Evolutionary conservation across 139 green algal species (phyloP), one percentile per base, ranked within the genome.

Genomic region (Parachlorella kessleri): DNA sequence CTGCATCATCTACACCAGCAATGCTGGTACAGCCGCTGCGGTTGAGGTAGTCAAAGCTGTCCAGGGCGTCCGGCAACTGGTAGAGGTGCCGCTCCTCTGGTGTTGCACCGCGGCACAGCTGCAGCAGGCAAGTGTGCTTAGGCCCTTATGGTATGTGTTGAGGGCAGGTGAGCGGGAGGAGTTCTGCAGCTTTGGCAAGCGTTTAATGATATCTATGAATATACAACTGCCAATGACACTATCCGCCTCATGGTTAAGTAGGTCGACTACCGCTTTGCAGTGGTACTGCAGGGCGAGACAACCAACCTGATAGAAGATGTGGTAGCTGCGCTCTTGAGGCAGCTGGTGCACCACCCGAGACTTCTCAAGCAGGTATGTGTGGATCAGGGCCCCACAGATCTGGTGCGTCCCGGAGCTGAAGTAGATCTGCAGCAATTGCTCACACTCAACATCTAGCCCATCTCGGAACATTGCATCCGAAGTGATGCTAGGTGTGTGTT

Each of bases 251-350:
- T n/a, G n/a, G n/a, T n/a, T n/a, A n/a, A n/a, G n/a, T n/a, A n/a
- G n/a, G n/a, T n/a, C n/a, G n/a, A n/a, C n/a, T n/a, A n/a, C n/a
- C n/a, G n/a, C 37, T 86, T 83, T 32, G 71, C 65, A 37, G 68
- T 85, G 5, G 91, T 91, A 30, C 95, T 94, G 23, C 77, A 81
- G 48, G n/a, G n/a, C n/a, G n/a, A n/a, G n/a, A n/a, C n/a, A n/a
- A n/a, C 91, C 89, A 24, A 98, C 81, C 86, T 96, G 91, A 84
- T 98, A 98, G 85, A 98, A 98, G 72, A 95, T 90, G 87, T 98
- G 95, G 88, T 93, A 98, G 24, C 85, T 94, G 66, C 95, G 89
- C 89, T 98, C 95, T 8, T 86, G 84, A 55, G 81, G 76, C 83
- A 81, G 55, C 69, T 88, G 84, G 42, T 84, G 66, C 59, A 89